phyloP scores from a whole-genome alignment of 2,329 filamentous ascomycete genomes.

The Ophiosphaerella korrae region DNA sequence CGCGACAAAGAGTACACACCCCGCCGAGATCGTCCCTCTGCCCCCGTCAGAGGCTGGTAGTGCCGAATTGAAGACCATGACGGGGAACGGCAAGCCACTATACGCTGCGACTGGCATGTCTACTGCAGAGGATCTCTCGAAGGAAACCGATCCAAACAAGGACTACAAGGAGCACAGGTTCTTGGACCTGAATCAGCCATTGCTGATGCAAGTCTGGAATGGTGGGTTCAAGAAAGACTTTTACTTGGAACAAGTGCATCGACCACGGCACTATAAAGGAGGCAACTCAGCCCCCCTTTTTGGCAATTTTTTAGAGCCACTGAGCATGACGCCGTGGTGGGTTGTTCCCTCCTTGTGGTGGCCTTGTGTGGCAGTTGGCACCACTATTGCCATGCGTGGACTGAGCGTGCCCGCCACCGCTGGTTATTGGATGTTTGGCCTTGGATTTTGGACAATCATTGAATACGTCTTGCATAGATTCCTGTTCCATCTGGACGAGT shows the following conservation, averaged over 20 bases:
- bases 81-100: constrained; percentile 53
- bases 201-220: constrained; percentile 86
- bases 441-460: constrained; percentile 84
- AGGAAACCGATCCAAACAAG: constrained; percentile 74
- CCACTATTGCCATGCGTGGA: constrained; percentile 65
- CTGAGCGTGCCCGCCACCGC: constrained; percentile 57
- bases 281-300: constrained; percentile 92
- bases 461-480: constrained; percentile 90
- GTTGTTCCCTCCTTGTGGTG: constrained; percentile 83
- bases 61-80: constrained; percentile 56
- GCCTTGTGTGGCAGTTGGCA: constrained; percentile 77
- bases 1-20: constrained; percentile 54
- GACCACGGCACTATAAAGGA: constrained; percentile 93
- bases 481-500: constrained; percentile 92
- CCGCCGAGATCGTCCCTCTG: constrained; percentile 59
- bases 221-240: constrained; percentile 94
- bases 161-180: constrained; percentile 96
- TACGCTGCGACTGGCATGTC: constrained; percentile 81
- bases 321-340: constrained; percentile 95
- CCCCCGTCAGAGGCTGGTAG: constrained; percentile 57
- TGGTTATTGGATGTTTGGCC: constrained; percentile 70
- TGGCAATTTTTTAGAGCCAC: constrained; percentile 97
- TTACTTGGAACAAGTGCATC: constrained; percentile 94
- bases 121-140: constrained; percentile 80
- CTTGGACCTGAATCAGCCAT: constrained; percentile 81